A percentile compares a stretch with the other conserved stretches of the same genome.
Evolutionary conservation across 192 early-diverging fungal species (phyloP).

Genomic region (Umbelopsis ramanniana): DNA sequence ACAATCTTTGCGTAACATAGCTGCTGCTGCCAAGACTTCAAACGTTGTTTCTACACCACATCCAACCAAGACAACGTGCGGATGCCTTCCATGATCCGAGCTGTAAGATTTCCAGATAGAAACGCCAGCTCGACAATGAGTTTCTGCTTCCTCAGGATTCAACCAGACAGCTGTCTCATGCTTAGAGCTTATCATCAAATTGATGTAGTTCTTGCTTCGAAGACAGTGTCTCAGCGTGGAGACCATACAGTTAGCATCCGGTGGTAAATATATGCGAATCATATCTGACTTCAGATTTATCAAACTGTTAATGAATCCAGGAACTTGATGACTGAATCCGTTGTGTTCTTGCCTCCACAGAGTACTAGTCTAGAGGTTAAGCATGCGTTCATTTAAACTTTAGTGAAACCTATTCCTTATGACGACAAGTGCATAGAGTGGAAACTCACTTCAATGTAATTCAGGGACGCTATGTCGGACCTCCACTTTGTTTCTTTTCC

Average conservation of each 20-base stretch:
- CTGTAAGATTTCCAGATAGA: conserved; percentile 45
- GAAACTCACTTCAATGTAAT: conserved; percentile 43
- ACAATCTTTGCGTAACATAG: conserved; percentile 41
- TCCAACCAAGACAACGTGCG: conserved; percentile 50
- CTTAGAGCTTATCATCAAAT: conserved; percentile 47
- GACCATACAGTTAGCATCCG: conserved; percentile 45
- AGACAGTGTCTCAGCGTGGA: conserved; percentile 47
- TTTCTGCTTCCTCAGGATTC: conserved; percentile 41
- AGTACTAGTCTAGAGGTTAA: conserved; percentile 23
- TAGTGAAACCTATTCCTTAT: neutral
- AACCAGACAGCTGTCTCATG: conserved; percentile 48
- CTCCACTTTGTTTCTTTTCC: conserved; percentile 46
- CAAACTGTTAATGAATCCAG: conserved; percentile 46
- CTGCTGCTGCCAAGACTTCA: conserved; percentile 44
- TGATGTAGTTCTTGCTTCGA: conserved; percentile 46
- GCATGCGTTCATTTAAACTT: neutral
- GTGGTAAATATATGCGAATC: conserved; percentile 46
- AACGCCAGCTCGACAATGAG: conserved; percentile 44
- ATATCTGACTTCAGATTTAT: conserved; percentile 46
- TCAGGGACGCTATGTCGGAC: conserved; percentile 38
- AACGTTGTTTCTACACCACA: conserved; percentile 49
- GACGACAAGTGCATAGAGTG: neutral
- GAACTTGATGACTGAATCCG: conserved; percentile 53
- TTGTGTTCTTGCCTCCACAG: conserved; percentile 56
- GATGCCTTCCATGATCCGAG: conserved; percentile 39